These are phyloP conservation scores for Myxozyma mucilagina DNA, from an alignment of 805 yeast species.

Conservation along the genomic window DNA sequence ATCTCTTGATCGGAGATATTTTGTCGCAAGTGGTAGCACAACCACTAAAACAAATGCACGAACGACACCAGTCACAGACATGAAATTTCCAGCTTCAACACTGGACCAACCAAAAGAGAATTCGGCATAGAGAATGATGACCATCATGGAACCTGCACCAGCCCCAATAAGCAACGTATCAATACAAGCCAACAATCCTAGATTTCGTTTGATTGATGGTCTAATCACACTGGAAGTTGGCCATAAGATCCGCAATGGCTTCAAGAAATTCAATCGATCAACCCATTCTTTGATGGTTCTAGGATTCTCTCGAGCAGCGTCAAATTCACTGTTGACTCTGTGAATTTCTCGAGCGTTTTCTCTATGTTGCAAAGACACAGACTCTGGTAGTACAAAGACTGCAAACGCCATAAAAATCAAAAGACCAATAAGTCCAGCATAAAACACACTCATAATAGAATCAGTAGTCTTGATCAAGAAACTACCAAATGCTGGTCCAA, in stretches of 20 bases:
- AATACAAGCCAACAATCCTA: constrained; percentile 17
- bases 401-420: constrained; percentile 13
- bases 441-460: constrained; percentile 16
- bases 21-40: constrained; percentile 32
- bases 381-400: constrained; percentile 26
- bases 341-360: constrained; percentile 24
- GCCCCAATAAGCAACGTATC: constrained; percentile 29
- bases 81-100: constrained; percentile 39
- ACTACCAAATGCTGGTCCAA: constrained; percentile 36
- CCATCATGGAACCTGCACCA: constrained; percentile 28
- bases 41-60: constrained; percentile 35
- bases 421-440: constrained; percentile 1
- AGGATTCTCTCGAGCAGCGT: constrained; percentile 5
- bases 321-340: constrained; percentile 3
- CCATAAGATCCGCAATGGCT: constrained; percentile 34
- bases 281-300: background rate
- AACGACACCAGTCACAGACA: constrained; percentile 35
- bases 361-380: constrained; percentile 24
- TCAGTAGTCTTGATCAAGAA: constrained; percentile 27
- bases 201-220: constrained; percentile 14
- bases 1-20: constrained; percentile 17
- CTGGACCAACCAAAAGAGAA: constrained; percentile 39
- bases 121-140: constrained; percentile 36
- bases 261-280: constrained; percentile 26
- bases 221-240: constrained; percentile 14